Percentiles rank a stretch among this genome's conserved stretches.
Conservation (phyloP, 495 filamentous ascomycete genomes). For the Emericellopsis terricola region DNA sequence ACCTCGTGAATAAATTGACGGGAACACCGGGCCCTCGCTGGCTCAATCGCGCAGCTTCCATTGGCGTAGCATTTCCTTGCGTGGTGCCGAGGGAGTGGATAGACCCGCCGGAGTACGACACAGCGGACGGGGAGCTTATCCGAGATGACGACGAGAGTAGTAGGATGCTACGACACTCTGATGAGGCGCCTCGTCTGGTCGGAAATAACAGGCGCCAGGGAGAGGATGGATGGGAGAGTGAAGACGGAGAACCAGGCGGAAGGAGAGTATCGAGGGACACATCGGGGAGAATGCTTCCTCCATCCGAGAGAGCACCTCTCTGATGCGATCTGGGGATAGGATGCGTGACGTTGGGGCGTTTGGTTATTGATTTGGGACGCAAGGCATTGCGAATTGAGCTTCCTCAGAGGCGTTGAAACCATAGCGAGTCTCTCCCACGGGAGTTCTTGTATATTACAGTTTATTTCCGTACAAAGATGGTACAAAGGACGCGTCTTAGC, state of each 20-base stretch:
- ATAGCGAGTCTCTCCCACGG: not conserved
- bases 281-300: conserved; percentile 12
- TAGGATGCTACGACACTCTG: conserved; percentile 24
- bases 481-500: too few species aligned
- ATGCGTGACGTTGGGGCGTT: not conserved
- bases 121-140: conserved; percentile 46
- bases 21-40: conserved; percentile 44
- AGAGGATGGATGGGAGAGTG: conserved; percentile 11
- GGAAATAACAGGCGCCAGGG: conserved; percentile 6
- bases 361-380: not conserved
- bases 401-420: too few species aligned
- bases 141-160: conserved; percentile 37
- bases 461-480: conserved; percentile 2
- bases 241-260: conserved; percentile 12
- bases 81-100: conserved; percentile 69
- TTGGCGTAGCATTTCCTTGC: conserved; percentile 59
- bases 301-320: conserved; percentile 15
- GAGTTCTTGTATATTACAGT: not conserved
- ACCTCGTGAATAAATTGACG: conserved; percentile 48
- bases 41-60: conserved; percentile 62
- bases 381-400: too few species aligned
- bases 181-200: conserved; percentile 1
- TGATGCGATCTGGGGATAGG: not conserved
- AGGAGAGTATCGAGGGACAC: conserved; percentile 4
- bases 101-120: conserved; percentile 53